A percentile compares a stretch with the other conserved stretches of the same genome.
phyloP scores from a whole-genome alignment of 345 rosid species.

The Trapa incisa region DNA sequence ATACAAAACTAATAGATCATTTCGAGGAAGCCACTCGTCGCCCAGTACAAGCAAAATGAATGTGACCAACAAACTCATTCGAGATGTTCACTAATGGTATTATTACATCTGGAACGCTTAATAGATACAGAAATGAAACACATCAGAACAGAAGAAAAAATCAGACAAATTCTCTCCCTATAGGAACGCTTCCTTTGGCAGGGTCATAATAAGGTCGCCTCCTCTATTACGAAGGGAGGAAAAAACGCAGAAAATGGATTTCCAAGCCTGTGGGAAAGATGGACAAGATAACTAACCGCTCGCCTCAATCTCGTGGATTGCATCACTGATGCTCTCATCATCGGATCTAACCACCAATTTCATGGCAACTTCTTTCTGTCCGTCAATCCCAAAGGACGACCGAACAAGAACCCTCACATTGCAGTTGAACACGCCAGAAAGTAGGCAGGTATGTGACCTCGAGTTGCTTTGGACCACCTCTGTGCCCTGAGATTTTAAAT shows the following conservation, averaged over 20 bases:
- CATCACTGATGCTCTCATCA: slow-evolving; percentile 60
- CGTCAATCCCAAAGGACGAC: slow-evolving; percentile 74
- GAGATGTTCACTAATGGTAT: neutral
- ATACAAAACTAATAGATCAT: neutral
- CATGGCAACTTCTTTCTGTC: slow-evolving; percentile 80
- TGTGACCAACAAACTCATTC: neutral
- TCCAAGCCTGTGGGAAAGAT: neutral
- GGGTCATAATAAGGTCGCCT: neutral
- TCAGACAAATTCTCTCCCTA: neutral
- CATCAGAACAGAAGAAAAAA: neutral
- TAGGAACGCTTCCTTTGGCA: neutral
- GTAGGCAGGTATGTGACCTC: slow-evolving; percentile 82
- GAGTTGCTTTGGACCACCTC: slow-evolving; percentile 73
- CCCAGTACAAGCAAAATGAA: neutral
- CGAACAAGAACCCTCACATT: slow-evolving; percentile 67
- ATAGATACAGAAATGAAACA: neutral
- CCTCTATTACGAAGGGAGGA: neutral
- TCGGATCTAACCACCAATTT: slow-evolving; percentile 78
- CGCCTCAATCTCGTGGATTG: slow-evolving; percentile 80
- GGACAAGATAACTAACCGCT: slow-evolving; percentile 35
- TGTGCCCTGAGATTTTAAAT: slow-evolving; percentile 42
- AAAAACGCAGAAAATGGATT: neutral
- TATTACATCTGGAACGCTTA: no score
- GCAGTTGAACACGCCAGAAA: slow-evolving; percentile 91
- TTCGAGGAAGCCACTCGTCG: neutral